Conservation (phyloP, 192 early-diverging fungal species). For the Fimicolochytrium jonesii region DNA sequence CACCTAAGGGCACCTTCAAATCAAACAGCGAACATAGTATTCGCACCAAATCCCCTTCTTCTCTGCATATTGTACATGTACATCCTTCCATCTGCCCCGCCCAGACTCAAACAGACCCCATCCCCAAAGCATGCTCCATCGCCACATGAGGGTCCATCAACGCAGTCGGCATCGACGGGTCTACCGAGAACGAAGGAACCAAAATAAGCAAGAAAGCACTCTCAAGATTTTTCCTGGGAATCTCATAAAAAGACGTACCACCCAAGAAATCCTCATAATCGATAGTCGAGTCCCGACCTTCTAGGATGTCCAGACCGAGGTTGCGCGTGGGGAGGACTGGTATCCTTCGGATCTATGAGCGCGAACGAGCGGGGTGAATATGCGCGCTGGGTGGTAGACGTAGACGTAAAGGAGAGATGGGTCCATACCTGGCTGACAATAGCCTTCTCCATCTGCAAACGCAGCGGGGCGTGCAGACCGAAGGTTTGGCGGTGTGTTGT, state of each 20-base stretch:
- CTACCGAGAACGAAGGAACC: slow-evolving; percentile 29
- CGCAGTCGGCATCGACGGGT: slow-evolving; percentile 52
- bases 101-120: slow-evolving; percentile 20
- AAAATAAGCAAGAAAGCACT: not conserved
- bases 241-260: slow-evolving; percentile 54
- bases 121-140: slow-evolving; percentile 61
- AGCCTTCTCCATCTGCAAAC: slow-evolving; percentile 85
- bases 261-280: slow-evolving; percentile 89
- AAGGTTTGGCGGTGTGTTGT: slow-evolving; percentile 74
- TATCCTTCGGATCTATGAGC: slow-evolving; percentile 42
- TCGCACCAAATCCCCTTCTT: too few relatives aligned
- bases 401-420: not conserved
- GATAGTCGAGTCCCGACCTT: slow-evolving; percentile 81
- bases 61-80: not conserved
- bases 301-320: slow-evolving; percentile 77
- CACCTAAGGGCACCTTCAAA: too few relatives aligned
- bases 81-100: not conserved
- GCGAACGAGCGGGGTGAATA: not conserved
- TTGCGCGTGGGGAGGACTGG: slow-evolving; percentile 60
- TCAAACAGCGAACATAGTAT: too few relatives aligned
- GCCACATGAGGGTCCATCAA: slow-evolving; percentile 62
- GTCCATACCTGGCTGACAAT: slow-evolving; percentile 50
- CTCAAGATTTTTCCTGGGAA: not conserved
- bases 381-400: not conserved
- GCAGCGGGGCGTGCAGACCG: slow-evolving; percentile 89